A percentile compares a stretch with the other conserved stretches of the same genome.
phyloP scores from a whole-genome alignment of 108 stramenopile species.

The Fistulifera solaris region DNA sequence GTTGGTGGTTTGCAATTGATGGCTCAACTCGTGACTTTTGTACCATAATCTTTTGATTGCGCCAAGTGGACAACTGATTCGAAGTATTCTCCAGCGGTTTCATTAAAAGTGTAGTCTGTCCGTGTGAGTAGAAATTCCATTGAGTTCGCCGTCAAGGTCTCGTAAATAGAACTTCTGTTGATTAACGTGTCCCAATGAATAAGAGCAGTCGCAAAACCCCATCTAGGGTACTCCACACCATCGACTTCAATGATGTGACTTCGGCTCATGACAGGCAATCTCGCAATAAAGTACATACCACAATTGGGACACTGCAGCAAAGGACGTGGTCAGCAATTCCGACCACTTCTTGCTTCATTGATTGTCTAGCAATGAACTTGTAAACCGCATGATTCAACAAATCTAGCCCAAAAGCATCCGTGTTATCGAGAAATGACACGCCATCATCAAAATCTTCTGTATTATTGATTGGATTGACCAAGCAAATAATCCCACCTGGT shows the following conservation, averaged over 20 bases:
- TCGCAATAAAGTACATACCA: constrained; percentile 27
- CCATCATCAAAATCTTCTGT: constrained; percentile 21
- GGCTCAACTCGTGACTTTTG: constrained; percentile 1
- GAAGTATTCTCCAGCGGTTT: constrained; percentile 4
- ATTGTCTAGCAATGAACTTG: constrained; percentile 12
- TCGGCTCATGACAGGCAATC: constrained; percentile 22
- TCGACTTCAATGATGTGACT: constrained; percentile 27
- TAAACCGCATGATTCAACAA: constrained; percentile 8
- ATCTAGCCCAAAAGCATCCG: constrained; percentile 9
- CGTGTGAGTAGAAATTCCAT: constrained; percentile 39
- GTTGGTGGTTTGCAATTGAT: constrained; percentile 16
- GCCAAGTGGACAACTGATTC: constrained; percentile 4
- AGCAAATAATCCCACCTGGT: constrained; percentile 14
- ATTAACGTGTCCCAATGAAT: constrained; percentile 14
- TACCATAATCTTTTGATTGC: not conserved
- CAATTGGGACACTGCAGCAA: constrained; percentile 20
- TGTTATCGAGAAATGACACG: constrained; percentile 9
- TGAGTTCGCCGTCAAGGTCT: constrained; percentile 12
- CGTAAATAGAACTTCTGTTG: constrained; percentile 22
- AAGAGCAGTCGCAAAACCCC: constrained; percentile 31
- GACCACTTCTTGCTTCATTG: constrained; percentile 22
- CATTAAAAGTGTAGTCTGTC: constrained; percentile 15
- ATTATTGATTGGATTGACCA: constrained; percentile 18
- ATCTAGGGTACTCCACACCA: constrained; percentile 24
- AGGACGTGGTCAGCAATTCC: constrained; percentile 30